phyloP scores from a whole-genome alignment of 768 basidiomycete species.

The Rhizopogon vinicolor region DNA sequence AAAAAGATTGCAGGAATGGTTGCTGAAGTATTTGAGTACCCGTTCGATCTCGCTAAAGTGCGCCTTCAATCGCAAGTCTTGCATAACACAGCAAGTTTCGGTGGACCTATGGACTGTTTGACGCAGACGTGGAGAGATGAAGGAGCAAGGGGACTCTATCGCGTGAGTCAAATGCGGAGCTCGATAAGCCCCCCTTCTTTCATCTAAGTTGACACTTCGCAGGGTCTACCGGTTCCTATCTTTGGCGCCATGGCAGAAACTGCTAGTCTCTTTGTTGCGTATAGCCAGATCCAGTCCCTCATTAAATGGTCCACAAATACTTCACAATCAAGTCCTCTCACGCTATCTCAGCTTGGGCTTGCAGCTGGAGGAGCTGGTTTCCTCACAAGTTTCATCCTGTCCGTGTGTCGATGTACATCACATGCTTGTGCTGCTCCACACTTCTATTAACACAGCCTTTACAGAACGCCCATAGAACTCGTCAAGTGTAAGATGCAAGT shows the following conservation, averaged over 20 bases:
- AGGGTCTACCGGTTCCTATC: constrained; percentile 86
- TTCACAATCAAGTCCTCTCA: constrained; percentile 31
- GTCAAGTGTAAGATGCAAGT: constrained; percentile 96
- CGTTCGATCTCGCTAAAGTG: constrained; percentile 91
- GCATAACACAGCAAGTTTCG: constrained; percentile 52
- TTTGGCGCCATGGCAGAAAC: constrained; percentile 88
- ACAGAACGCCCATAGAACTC: constrained; percentile 87
- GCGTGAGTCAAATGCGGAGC: constrained; percentile 27
- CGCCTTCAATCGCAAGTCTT: constrained; percentile 86
- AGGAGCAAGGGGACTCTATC: constrained; percentile 52
- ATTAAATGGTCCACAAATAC: constrained; percentile 34
- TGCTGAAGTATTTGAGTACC: constrained; percentile 87
- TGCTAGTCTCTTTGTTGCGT: constrained; percentile 77
- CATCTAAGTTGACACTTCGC: constrained; percentile 4
- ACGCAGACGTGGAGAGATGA: constrained; percentile 53
- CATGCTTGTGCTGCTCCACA: background rate
- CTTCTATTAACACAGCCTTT: constrained; percentile 2
- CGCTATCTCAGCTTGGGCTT: constrained; percentile 62
- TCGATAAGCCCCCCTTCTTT: background rate
- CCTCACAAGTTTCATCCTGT: constrained; percentile 80
- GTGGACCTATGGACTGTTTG: constrained; percentile 59
- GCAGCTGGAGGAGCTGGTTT: constrained; percentile 81
- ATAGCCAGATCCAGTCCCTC: constrained; percentile 62
- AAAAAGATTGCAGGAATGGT: constrained; percentile 73
- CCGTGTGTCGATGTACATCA: constrained; percentile 24